These are phyloP conservation scores for Pseudomonodictys pantanalensis DNA, from an alignment of 495 filamentous ascomycete species.

Conservation along the genomic window DNA sequence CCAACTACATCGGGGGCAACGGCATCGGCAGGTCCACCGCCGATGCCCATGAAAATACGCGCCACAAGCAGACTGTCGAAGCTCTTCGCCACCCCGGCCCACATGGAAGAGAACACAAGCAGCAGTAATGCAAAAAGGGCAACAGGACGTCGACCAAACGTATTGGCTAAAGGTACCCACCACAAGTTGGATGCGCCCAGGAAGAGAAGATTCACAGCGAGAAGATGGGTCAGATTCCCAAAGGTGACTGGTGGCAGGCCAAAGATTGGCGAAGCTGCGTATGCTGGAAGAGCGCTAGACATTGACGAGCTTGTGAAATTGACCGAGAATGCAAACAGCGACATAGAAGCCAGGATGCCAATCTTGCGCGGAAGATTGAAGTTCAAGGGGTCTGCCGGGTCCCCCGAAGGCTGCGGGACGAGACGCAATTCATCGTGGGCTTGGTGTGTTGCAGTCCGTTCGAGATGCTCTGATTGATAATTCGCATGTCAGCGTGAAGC, in stretches of 20 bases:
- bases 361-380: neutral
- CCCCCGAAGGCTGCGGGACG: constrained; percentile 11
- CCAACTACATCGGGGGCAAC: constrained; percentile 36
- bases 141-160: constrained; percentile 34
- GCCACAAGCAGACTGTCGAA: constrained; percentile 35
- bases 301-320: constrained; percentile 17
- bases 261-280: constrained; percentile 8
- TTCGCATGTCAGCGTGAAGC: neutral
- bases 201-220: constrained; percentile 34
- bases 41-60: constrained; percentile 32
- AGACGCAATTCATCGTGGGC: constrained; percentile 6
- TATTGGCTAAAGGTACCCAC: constrained; percentile 38
- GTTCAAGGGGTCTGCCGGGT: constrained; percentile 14
- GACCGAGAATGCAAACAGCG: neutral
- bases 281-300: constrained; percentile 4
- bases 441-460: neutral
- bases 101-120: constrained; percentile 29
- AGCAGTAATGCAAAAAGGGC: constrained; percentile 28
- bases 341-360: constrained; percentile 1
- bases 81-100: constrained; percentile 32
- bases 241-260: neutral
- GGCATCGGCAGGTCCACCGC: constrained; percentile 34
- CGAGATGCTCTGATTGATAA: constrained; percentile 6
- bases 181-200: constrained; percentile 33
- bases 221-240: neutral